Base-by-base conservation (phyloP, 768 basidiomycete species). In the Termitomyces sp. region DNA sequence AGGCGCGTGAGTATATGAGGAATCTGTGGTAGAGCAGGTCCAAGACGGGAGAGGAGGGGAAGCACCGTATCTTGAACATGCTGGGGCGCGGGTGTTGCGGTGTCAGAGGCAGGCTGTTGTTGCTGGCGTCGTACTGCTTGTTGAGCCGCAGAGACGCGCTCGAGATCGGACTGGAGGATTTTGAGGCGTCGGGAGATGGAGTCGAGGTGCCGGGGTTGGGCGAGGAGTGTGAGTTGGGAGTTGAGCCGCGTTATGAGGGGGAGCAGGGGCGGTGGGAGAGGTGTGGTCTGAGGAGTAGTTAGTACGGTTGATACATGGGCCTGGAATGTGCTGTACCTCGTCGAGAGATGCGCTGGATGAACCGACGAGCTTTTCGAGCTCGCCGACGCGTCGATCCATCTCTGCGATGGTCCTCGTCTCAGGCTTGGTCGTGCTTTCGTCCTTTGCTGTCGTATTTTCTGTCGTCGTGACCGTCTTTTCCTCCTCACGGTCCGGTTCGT, bases 201-300 rank as follows among this genome's bases (percentile, higher is more conserved):
- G 73, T 99, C 97, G 54, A 98, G 88, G 70, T 98, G 95, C 16
- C 96, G 87, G 0, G 97, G 96, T 76, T 98, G 95, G 0, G 96
- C 92, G 50, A 99, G 86, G 16, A 98, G 80, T 7, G 88, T 85
- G 24, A 98, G 78, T 71, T 97, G 94, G 22, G 86, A 85, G 69
- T 92, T 94, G 48, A 98, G 84, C 48, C 91, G 86, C 18, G 84
- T 84, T 57, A 98, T 81, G 53, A 92, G 83, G 0, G 92, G 89
- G 4, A 97, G 77, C n/a, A 98, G 79, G 3, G 92, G 91, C 6
- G 89, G 82, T 0, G 92, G 89, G 18, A 94, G 79, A 1, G 88
- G 88, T 0, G 90, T 84, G 1, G 83, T 78, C 91, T 92, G 63
- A 11, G 33, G 18, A 22, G 49, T 16, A 36, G 51, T 45, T 15